Conservation (phyloP, 441 rosid species). For the Pelargonium citronellum region DNA sequence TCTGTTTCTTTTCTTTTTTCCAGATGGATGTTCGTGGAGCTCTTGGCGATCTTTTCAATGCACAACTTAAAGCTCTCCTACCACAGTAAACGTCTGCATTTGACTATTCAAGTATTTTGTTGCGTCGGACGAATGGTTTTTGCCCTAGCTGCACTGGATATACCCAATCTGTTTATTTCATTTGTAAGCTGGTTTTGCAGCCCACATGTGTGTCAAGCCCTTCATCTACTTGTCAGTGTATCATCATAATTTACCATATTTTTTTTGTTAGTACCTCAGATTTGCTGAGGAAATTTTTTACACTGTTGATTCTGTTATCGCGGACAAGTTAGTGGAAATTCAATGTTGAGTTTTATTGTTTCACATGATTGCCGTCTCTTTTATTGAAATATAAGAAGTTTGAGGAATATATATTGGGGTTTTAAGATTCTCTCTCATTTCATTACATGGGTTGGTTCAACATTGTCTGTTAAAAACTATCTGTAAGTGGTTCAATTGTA, state of each 20-base stretch:
- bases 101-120: conserved; percentile 1
- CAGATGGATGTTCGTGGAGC: conserved; percentile 98
- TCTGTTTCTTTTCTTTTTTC: conserved; percentile 14
- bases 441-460: no score
- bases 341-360: no score
- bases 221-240: not conserved
- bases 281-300: not conserved
- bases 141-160: conserved; percentile 19
- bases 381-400: no score
- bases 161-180: conserved; percentile 9
- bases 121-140: conserved; percentile 21
- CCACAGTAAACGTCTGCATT: conserved; percentile 33
- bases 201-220: not conserved
- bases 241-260: no score
- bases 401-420: no score
- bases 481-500: no score
- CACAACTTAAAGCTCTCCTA: conserved; percentile 74
- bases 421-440: no score
- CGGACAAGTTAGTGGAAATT: not conserved
- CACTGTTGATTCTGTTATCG: not conserved
- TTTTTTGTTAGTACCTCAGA: not conserved
- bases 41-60: conserved; percentile 76
- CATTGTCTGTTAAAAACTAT: no score
- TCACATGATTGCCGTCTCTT: no score
- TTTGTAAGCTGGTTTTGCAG: conserved; percentile 1